phyloP scores from a whole-genome alignment of 129 eudicot species.

The Centaurea solstitialis region DNA sequence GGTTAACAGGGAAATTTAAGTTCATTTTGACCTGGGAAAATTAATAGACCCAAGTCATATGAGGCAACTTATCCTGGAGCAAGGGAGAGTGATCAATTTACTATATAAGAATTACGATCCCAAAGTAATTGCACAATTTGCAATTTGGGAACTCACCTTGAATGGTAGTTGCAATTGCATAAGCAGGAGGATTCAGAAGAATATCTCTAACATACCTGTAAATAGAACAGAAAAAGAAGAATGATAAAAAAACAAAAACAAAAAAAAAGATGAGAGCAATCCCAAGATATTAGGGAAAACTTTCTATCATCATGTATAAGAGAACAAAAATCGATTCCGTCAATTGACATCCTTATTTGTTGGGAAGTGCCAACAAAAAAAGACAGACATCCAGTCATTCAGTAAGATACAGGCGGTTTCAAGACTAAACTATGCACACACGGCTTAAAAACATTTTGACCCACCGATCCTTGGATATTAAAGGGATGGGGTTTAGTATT shows the following conservation, averaged over 20 bases:
- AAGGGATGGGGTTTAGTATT: background rate
- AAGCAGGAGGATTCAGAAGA: slow-evolving; percentile 84
- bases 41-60: background rate
- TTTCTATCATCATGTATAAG: background rate
- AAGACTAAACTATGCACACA: background rate
- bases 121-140: background rate
- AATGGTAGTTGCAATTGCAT: slow-evolving; percentile 56
- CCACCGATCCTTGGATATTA: background rate
- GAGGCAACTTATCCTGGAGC: background rate
- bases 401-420: background rate
- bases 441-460: background rate
- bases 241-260: background rate
- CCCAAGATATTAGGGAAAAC: background rate
- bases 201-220: slow-evolving; percentile 71
- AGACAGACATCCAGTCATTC: background rate
- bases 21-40: background rate
- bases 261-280: background rate
- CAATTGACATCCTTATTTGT: background rate
- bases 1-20: background rate
- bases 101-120: background rate
- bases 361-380: background rate
- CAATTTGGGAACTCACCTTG: slow-evolving; percentile 47
- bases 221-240: background rate
- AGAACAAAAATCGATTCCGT: background rate
- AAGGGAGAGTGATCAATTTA: background rate